Percentiles rank a stretch among this genome's conserved stretches.
These are phyloP conservation scores for Stemphylium lycopersici DNA, from an alignment of 2,329 filamentous ascomycete genomes.

Conservation along the genomic window DNA sequence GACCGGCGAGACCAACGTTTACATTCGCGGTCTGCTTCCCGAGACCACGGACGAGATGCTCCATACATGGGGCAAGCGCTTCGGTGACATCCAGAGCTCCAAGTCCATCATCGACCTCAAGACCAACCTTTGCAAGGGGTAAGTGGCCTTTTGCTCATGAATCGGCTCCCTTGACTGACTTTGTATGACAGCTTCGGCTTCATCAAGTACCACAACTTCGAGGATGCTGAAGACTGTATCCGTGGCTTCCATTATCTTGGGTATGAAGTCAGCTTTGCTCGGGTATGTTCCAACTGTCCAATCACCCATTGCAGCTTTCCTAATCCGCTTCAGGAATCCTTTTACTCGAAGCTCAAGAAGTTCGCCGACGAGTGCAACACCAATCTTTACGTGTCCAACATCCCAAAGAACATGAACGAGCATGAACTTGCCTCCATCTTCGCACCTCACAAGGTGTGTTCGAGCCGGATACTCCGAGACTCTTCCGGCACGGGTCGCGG, in stretches of 20 bases:
- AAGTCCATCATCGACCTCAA: conserved; percentile 98
- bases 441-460: conserved; percentile 81
- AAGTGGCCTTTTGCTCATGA: conserved; percentile 22
- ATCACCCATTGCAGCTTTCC: neutral
- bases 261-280: conserved; percentile 96
- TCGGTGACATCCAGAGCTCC: conserved; percentile 92
- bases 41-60: conserved; percentile 94
- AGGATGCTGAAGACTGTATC: conserved; percentile 93
- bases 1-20: conserved; percentile 95
- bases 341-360: conserved; percentile 97
- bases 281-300: conserved; percentile 61
- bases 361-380: conserved; percentile 89
- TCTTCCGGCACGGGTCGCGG: conserved; percentile 91
- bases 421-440: conserved; percentile 81
- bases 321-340: conserved; percentile 70
- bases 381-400: conserved; percentile 97
- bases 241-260: conserved; percentile 92
- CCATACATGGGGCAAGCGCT: conserved; percentile 80
- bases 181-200: conserved; percentile 79
- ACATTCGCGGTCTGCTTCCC: conserved; percentile 93
- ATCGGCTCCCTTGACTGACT: conserved; percentile 13
- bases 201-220: conserved; percentile 88
- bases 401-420: conserved; percentile 91
- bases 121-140: conserved; percentile 97
- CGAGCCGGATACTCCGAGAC: conserved; percentile 93